A percentile compares a stretch with the other conserved stretches of the same genome.
These are phyloP conservation scores for Lagenaria siceraria DNA, from an alignment of 306 rosid species.

Conservation along the genomic window DNA sequence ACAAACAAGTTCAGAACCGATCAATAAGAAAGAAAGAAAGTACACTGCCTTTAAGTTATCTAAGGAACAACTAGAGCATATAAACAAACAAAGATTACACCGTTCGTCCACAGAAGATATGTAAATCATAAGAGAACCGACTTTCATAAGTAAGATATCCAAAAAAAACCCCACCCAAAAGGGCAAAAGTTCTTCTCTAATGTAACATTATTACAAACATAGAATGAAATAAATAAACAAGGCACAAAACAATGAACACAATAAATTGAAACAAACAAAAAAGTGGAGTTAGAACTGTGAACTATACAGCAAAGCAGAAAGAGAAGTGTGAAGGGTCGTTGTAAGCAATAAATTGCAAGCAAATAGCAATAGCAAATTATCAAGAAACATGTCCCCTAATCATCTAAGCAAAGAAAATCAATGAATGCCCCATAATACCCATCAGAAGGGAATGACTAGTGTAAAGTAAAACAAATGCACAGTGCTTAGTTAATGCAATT, in stretches of 20 bases:
- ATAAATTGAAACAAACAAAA: conserved; percentile 18
- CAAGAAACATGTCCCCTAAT: background rate
- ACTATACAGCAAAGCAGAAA: conserved; percentile 20
- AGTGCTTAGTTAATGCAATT: background rate
- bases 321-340: conserved; percentile 28
- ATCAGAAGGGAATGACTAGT: background rate
- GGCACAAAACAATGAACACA: conserved; percentile 27
- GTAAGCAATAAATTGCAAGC: conserved; percentile 30
- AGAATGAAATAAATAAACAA: conserved; percentile 9
- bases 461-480: background rate
- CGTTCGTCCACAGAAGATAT: background rate
- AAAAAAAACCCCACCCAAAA: background rate
- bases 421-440: background rate
- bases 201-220: background rate
- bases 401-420: background rate
- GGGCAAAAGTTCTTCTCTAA: background rate
- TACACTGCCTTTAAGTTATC: background rate
- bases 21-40: background rate
- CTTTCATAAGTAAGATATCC: background rate
- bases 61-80: background rate
- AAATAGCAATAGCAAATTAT: background rate
- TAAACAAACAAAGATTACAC: background rate
- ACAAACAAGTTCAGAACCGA: background rate
- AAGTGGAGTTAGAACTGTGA: conserved; percentile 20
- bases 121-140: background rate